Evolutionary conservation across 257 asterid species (phyloP).

Genomic region (Solanum chilense): DNA sequence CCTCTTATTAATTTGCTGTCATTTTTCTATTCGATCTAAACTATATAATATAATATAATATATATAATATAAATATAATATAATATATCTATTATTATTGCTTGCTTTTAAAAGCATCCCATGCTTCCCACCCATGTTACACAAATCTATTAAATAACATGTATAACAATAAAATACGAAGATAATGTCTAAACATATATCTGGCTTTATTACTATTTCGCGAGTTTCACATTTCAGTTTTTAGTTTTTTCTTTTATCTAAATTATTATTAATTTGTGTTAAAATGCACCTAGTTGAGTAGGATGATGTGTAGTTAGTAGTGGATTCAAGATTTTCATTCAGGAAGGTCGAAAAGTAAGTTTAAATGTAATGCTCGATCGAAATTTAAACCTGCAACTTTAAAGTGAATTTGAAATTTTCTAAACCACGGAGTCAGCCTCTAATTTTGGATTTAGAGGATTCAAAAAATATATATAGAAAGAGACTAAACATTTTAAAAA

Average conservation of each 20-base stretch:
- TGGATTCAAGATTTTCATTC: background rate
- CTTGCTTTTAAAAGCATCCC: conserved; percentile 1
- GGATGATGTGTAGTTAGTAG: background rate
- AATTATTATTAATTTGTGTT: background rate
- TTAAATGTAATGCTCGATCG: background rate
- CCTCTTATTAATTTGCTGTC: background rate
- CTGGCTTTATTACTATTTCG: background rate
- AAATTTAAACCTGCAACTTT: background rate
- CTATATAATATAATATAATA: background rate
- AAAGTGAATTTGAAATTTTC: too few relatives aligned
- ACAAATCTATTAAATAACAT: background rate
- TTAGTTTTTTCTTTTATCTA: rapidly evolving
- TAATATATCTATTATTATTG: background rate
- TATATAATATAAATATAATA: background rate
- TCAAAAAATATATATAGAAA: background rate
- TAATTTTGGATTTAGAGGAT: background rate
- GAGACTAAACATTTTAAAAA: too few relatives aligned
- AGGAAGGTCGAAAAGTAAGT: background rate
- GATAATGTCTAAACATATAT: background rate
- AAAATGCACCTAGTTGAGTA: background rate
- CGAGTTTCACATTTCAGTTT: background rate
- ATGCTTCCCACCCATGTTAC: conserved; percentile 1
- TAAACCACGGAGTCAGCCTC: background rate
- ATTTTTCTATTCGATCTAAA: background rate
- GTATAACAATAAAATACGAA: background rate